A percentile compares a stretch with the other conserved stretches of the same genome.
Conservation (phyloP, 1,139 yeast genomes). For the Blastobotrys ciferrii region DNA sequence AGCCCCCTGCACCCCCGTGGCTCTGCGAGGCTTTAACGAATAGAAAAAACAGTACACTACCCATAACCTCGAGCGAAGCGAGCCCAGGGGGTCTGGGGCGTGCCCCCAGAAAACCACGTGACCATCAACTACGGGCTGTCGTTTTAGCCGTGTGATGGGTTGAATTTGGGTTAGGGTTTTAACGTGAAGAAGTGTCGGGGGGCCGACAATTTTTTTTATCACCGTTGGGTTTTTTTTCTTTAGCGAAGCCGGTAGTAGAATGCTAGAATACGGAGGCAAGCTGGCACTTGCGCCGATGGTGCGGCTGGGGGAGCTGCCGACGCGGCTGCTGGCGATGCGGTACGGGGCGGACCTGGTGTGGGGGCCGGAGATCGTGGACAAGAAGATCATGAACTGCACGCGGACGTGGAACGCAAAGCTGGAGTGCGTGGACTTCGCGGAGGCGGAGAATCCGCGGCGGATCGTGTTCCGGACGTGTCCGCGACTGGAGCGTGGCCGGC, state of each 20-base stretch:
- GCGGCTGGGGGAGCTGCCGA: slow-evolving; percentile 90
- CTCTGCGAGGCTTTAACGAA: too few relatives aligned
- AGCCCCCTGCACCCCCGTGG: too few relatives aligned
- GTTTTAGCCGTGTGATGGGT: too few relatives aligned
- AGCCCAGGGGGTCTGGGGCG: too few relatives aligned
- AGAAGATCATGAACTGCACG: slow-evolving; percentile 68
- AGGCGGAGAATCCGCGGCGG: slow-evolving; percentile 37
- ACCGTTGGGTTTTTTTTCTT: neutral
- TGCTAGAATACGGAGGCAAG: slow-evolving; percentile 49
- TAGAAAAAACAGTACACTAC: too few relatives aligned
- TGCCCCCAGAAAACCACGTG: too few relatives aligned
- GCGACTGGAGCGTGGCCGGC: slow-evolving; percentile 53
- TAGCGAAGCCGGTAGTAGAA: slow-evolving; percentile 11
- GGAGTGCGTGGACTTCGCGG: slow-evolving; percentile 36
- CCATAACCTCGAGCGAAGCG: too few relatives aligned
- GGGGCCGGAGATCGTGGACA: slow-evolving; percentile 91
- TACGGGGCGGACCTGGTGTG: slow-evolving; percentile 94
- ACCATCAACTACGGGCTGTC: too few relatives aligned
- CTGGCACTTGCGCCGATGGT: slow-evolving; percentile 92
- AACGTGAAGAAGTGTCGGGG: too few relatives aligned
- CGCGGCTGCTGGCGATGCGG: slow-evolving; percentile 70
- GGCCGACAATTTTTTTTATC: slow-evolving; percentile 10
- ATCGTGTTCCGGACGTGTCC: slow-evolving; percentile 76
- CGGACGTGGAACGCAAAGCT: slow-evolving; percentile 52
- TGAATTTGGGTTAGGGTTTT: too few relatives aligned